Conservation (phyloP, 139 green algal species). For the Micromonas commoda region DNA sequence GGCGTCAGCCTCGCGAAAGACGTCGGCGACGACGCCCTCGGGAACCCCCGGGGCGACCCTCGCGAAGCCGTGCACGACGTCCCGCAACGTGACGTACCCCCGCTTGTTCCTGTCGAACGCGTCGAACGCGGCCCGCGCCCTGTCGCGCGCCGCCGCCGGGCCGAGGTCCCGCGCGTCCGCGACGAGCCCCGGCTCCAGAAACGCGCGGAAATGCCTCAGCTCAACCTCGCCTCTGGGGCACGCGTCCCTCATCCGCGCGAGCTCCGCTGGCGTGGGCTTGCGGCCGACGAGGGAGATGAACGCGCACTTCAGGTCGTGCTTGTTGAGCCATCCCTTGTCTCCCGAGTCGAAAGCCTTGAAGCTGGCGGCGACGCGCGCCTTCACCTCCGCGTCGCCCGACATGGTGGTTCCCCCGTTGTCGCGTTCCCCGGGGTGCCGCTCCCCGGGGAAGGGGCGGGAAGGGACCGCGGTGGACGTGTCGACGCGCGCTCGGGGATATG, state of each 20-base stretch:
- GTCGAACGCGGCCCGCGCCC: neutral
- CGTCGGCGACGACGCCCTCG: neutral
- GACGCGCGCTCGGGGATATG: no score
- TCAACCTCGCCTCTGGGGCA: neutral
- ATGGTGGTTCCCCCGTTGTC: no score
- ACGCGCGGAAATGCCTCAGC: neutral
- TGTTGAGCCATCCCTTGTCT: neutral
- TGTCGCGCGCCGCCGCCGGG: no score
- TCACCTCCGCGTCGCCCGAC: neutral
- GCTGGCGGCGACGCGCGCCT: neutral
- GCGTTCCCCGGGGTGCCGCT: no score
- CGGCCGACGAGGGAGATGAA: neutral
- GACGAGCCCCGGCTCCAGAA: neutral
- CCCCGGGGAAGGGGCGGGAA: no score
- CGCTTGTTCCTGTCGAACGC: neutral
- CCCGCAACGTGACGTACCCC: neutral
- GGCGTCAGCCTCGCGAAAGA: neutral
- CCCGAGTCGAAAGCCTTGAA: neutral
- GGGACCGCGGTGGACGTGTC: no score
- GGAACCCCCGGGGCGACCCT: neutral
- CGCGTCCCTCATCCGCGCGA: neutral
- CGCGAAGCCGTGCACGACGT: neutral
- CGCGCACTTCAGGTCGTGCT: neutral
- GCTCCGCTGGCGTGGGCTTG: neutral
- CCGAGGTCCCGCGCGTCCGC: no score